Evolutionary conservation across 495 filamentous ascomycete species (phyloP), one percentile per base, ranked within the genome.

Genomic region (Hypoxylon intermedium): DNA sequence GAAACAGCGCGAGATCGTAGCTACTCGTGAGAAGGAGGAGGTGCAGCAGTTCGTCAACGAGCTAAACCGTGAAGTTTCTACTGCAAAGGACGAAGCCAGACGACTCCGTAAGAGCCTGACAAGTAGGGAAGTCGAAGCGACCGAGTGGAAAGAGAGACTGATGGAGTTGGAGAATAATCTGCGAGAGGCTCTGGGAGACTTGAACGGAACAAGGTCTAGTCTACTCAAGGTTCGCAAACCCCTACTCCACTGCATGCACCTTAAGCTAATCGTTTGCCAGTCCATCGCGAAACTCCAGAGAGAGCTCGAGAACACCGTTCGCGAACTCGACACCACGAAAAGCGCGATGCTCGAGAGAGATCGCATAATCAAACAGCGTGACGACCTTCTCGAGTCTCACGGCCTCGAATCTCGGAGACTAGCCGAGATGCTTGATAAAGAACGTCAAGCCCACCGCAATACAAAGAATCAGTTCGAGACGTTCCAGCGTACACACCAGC

Each of bases 141-240:
- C 86, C 9, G 87, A 90, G 48, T 97, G 88, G 87, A 92, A 92
- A 67, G 89, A 97, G 73, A 85, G 90, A 36, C 83, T 97, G 11
- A 84, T 89, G 67, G 92, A 97, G 60, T 80, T 98, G 9, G 95
- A 98, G 76, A 89, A 85, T 65, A 90, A 90, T 66, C 78, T 98
- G 42, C 86, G 92, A 40, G 89, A 92, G 67, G 89, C 89, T 1
- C 79, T 98, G 43, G 82, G 82, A 53, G 92, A 95, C 75, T 78
- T 92, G 51, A 90, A 89, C 52, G 93, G 92, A 43, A 94, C 92
- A n/a, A 83, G 89, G 63, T 89, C 90, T 42, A 91, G 86, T 54
- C 79, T 98, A 54, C 83, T 98, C 42, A 86, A 89, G 76, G 88
- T 89, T 45, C 47, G 55, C 57, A 46, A 34, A 15, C 37, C 18